Evolutionary conservation across 2,329 filamentous ascomycete species (phyloP), one percentile per base, ranked within the genome.

Genomic region (Metarhizium anisopliae): DNA sequence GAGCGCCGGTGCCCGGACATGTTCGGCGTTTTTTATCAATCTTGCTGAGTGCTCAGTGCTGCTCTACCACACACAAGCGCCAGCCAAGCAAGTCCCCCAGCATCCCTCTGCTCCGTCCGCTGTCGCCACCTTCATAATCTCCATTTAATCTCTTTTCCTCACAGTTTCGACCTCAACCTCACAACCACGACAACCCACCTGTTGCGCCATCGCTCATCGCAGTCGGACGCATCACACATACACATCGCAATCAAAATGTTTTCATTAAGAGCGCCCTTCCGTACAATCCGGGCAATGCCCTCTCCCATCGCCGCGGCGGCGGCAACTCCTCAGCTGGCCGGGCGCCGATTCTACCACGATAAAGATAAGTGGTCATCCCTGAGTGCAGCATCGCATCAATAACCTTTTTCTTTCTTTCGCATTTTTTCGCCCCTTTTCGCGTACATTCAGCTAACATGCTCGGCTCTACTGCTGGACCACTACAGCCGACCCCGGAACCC

Each of bases 401-500:
- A 3, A 30, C 8, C 45, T 4, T 13, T 30, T 14, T 49, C 30
- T 45, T 49, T 13, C 11, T 30, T 4, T 29, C 20, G 45, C 4
- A 16, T 1, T 3, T 7, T 5, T 11, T 25, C n/a, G 16, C 10
- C 14, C 5, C 2, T 3, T 32, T 40, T 29, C 18, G 16, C 25
- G 36, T 1, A 29, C 42, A 20, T 20, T 11, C n/a, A 42, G 52
- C 59, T 61, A 53, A 61, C 59, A 50, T 49, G n/a, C 29, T 3
- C 10, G 11, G 11, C 35, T 50, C 51, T 50, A 62, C 60, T 75
- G 52, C 70, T 75, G 54, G 73, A 75, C 67, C 75, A 78, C 68
- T 79, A 79, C 68, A 77, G 77, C 50, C 74, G 74, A 55, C 77
- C 77, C 49, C 78, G 79, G 58, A 81, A 81, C 61, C 78, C 80